Percentiles rank a stretch among this genome's conserved stretches.
phyloP scores from a whole-genome alignment of 2,329 filamentous ascomycete genomes.

The Alternaria sp. region DNA sequence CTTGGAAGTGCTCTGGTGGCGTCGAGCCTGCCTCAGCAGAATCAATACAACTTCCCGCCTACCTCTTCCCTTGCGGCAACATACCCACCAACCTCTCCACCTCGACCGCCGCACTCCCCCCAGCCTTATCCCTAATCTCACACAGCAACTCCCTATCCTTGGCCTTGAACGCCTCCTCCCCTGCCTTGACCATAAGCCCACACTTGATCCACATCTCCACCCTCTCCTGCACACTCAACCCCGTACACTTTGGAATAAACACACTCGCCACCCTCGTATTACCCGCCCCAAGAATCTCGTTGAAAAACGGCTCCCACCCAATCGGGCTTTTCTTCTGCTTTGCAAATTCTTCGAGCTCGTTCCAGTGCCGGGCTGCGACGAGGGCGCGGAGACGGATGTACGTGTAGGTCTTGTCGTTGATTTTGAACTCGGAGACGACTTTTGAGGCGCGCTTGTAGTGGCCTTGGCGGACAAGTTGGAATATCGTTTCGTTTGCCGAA shows the following conservation, averaged over 20 bases:
- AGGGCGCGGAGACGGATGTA: slow-evolving; percentile 87
- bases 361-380: slow-evolving; percentile 90
- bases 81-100: slow-evolving; percentile 79
- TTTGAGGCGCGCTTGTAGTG: slow-evolving; percentile 87
- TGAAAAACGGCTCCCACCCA: slow-evolving; percentile 98
- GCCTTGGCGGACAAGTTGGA: slow-evolving; percentile 82
- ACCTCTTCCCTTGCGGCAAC: slow-evolving; percentile 29
- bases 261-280: slow-evolving; percentile 84
- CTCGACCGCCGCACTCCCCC: slow-evolving; percentile 73
- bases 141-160: slow-evolving; percentile 82
- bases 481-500: slow-evolving; percentile 90
- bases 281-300: slow-evolving; percentile 84
- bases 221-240: slow-evolving; percentile 71
- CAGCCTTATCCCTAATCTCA: slow-evolving; percentile 76
- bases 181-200: slow-evolving; percentile 85
- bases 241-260: slow-evolving; percentile 88
- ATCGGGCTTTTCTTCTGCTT: slow-evolving; percentile 86
- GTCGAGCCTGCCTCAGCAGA: too few species aligned
- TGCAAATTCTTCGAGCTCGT: slow-evolving; percentile 85
- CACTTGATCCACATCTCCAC: slow-evolving; percentile 98
- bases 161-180: slow-evolving; percentile 85
- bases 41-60: not conserved
- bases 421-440: slow-evolving; percentile 89
- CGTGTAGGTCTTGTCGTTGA: slow-evolving; percentile 88
- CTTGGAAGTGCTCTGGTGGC: not conserved